Conservation (phyloP, 345 rosid species). For the Hirschfeldia incana region DNA sequence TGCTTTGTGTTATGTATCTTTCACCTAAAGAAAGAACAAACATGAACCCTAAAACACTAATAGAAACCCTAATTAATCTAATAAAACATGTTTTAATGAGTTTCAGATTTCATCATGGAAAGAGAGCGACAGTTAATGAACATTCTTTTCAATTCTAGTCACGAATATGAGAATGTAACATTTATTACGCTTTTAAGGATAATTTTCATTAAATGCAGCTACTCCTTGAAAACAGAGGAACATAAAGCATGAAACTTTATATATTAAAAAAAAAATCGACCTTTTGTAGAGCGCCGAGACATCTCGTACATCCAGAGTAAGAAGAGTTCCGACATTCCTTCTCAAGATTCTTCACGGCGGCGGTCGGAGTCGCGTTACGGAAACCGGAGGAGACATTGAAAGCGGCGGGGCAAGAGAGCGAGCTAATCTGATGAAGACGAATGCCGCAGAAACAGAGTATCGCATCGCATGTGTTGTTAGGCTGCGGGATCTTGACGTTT, state of each 20-base stretch:
- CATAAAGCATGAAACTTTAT: slow-evolving; percentile 25
- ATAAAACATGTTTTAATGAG: background rate
- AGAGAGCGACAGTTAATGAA: slow-evolving; percentile 33
- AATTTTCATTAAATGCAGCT: slow-evolving; percentile 33
- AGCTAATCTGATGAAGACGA: slow-evolving; percentile 90
- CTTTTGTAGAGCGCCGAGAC: slow-evolving; percentile 96
- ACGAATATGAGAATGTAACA: slow-evolving; percentile 27
- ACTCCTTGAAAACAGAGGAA: slow-evolving; percentile 12
- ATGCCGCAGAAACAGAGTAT: slow-evolving; percentile 93
- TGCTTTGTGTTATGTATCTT: slow-evolving; percentile 18
- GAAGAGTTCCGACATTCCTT: slow-evolving; percentile 85
- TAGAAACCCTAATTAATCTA: background rate
- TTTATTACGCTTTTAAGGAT: slow-evolving; percentile 26
- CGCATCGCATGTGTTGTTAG: slow-evolving; percentile 82
- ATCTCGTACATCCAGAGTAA: slow-evolving; percentile 90
- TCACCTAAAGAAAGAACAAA: slow-evolving; percentile 13
- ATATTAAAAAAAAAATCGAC: slow-evolving; percentile 34
- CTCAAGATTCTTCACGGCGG: slow-evolving; percentile 84
- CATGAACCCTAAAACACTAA: slow-evolving; percentile 8
- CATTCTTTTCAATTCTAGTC: slow-evolving; percentile 22
- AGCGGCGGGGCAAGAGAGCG: slow-evolving; percentile 95
- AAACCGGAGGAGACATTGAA: slow-evolving; percentile 68
- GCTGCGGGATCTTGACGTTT: slow-evolving; percentile 80
- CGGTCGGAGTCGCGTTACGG: slow-evolving; percentile 82
- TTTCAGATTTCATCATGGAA: background rate